Percentiles rank a stretch among this genome's conserved stretches.
These are phyloP conservation scores for Toxicodendron radicans DNA, from an alignment of 345 rosid genomes.

Conservation along the genomic window DNA sequence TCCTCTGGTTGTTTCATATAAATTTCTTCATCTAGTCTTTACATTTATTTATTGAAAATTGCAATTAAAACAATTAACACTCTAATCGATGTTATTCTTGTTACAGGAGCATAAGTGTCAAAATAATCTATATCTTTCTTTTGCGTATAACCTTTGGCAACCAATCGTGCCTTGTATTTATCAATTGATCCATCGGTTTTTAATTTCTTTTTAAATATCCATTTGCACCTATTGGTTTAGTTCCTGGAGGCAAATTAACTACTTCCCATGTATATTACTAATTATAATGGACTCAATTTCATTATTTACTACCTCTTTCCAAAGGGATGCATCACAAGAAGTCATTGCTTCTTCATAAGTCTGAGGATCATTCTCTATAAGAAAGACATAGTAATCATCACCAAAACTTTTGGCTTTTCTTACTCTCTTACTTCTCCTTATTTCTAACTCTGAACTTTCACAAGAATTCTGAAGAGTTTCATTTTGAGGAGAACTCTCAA, in stretches of 20 bases:
- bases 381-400: neutral
- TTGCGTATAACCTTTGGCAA: slow-evolving; percentile 1
- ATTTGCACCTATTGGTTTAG: neutral
- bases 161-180: neutral
- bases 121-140: too few relatives aligned
- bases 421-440: neutral
- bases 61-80: too few relatives aligned
- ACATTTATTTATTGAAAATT: too few relatives aligned
- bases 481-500: too few relatives aligned
- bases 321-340: neutral
- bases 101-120: neutral
- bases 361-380: neutral
- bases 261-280: slow-evolving; percentile 3
- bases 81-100: neutral
- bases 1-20: too few relatives aligned
- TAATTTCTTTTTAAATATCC: neutral
- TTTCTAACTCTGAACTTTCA: neutral
- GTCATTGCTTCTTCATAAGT: neutral
- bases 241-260: neutral
- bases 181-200: neutral
- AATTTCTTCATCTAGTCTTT: too few relatives aligned
- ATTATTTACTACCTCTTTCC: neutral
- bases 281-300: neutral
- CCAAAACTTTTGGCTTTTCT: neutral
- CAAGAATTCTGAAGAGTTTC: too few relatives aligned